Evolutionary conservation across 306 rosid species (phyloP).

Genomic region (Inga laurina): DNA sequence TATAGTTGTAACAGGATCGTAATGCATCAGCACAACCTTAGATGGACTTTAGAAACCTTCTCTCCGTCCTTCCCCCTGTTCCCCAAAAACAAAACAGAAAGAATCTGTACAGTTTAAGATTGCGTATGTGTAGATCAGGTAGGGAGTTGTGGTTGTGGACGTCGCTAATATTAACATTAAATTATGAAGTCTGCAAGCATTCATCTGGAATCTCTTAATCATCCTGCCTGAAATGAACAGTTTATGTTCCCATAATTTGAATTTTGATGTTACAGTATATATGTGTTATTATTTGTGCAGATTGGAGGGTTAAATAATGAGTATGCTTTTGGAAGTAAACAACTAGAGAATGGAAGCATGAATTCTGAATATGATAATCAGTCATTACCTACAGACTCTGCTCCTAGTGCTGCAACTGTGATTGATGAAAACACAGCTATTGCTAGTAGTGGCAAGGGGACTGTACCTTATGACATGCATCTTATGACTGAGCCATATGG

Average conservation of each 20-base stretch:
- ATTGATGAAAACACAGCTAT: slow-evolving; percentile 58
- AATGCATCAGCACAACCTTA: slow-evolving; percentile 7
- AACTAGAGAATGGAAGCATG: slow-evolving; percentile 76
- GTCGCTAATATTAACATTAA: neutral
- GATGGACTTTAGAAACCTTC: slow-evolving; percentile 21
- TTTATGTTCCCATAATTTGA: slow-evolving; percentile 28
- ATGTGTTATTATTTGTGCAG: slow-evolving; percentile 50
- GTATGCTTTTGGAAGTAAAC: slow-evolving; percentile 67
- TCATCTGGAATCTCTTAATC: slow-evolving; percentile 16
- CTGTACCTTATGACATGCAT: slow-evolving; percentile 69
- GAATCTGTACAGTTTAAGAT: neutral
- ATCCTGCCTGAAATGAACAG: slow-evolving; percentile 20
- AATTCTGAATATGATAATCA: slow-evolving; percentile 70
- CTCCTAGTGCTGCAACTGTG: slow-evolving; percentile 54
- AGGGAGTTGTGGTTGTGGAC: slow-evolving; percentile 2
- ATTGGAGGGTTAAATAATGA: slow-evolving; percentile 59
- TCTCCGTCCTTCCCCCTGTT: neutral
- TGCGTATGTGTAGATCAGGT: neutral
- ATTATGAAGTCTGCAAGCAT: slow-evolving; percentile 16
- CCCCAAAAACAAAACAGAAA: neutral
- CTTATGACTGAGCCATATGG: slow-evolving; percentile 92
- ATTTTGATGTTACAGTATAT: slow-evolving; percentile 17
- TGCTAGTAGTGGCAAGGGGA: slow-evolving; percentile 58
- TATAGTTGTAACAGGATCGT: neutral
- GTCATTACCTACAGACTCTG: slow-evolving; percentile 49